A percentile compares a stretch with the other conserved stretches of the same genome.
phyloP scores from a whole-genome alignment of 495 filamentous ascomycete species.

The Emericellopsis terricola region DNA sequence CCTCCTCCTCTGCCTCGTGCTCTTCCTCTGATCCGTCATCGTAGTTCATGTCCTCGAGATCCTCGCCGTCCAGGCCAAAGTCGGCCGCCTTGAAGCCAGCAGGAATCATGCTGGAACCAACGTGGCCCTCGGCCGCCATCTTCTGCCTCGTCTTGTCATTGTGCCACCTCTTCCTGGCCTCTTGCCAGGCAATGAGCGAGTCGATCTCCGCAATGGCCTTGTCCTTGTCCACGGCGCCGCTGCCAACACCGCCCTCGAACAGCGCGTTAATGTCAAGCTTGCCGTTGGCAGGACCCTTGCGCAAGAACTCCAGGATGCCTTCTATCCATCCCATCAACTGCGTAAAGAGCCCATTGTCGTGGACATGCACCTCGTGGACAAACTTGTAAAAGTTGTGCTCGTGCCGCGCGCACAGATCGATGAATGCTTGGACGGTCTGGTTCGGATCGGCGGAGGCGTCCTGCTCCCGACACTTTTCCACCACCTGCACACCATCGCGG shows the following conservation, averaged over 20 bases:
- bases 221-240: slow-evolving; percentile 44
- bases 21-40: slow-evolving; percentile 53
- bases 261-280: slow-evolving; percentile 89
- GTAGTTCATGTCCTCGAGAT: slow-evolving; percentile 66
- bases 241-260: slow-evolving; percentile 57
- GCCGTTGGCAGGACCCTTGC: slow-evolving; percentile 59
- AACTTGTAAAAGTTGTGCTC: slow-evolving; percentile 98
- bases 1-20: slow-evolving; percentile 57
- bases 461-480: slow-evolving; percentile 78
- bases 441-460: slow-evolving; percentile 90
- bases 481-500: slow-evolving; percentile 25
- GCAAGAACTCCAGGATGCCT: slow-evolving; percentile 84
- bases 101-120: slow-evolving; percentile 11
- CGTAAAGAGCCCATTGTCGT: slow-evolving; percentile 92
- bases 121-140: slow-evolving; percentile 73
- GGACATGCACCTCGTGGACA: slow-evolving; percentile 93
- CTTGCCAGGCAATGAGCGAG: slow-evolving; percentile 77
- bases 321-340: slow-evolving; percentile 96
- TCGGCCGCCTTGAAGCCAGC: slow-evolving; percentile 50
- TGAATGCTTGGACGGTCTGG: slow-evolving; percentile 96
- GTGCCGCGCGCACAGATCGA: slow-evolving; percentile 88
- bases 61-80: slow-evolving; percentile 79
- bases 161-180: slow-evolving; percentile 89
- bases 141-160: slow-evolving; percentile 95
- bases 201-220: slow-evolving; percentile 71